These are phyloP conservation scores for Pichia sp. DNA, from an alignment of 1,139 yeast genomes.

Conservation along the genomic window DNA sequence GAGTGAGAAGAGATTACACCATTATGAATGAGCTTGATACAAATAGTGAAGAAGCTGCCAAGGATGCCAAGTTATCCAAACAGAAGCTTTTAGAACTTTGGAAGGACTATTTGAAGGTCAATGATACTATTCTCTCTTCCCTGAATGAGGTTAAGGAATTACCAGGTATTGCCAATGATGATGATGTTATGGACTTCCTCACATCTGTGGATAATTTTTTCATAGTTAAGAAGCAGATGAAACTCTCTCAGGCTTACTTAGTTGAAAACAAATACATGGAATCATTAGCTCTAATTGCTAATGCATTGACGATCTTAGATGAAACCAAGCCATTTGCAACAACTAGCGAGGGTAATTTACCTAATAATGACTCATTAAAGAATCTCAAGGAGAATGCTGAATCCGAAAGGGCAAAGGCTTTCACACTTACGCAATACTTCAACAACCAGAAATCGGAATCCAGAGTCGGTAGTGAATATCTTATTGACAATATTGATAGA, in stretches of 20 bases:
- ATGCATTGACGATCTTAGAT: conserved; percentile 29
- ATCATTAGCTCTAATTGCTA: conserved; percentile 43
- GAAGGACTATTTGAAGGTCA: conserved; percentile 44
- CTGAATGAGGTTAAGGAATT: conserved; percentile 59
- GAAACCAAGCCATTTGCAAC: conserved; percentile 12
- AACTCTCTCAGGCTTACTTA: conserved; percentile 46
- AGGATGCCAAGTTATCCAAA: conserved; percentile 14
- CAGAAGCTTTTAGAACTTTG: conserved; percentile 29
- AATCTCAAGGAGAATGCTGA: conserved; percentile 28
- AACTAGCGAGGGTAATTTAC: conserved; percentile 25
- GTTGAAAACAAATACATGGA: conserved; percentile 40
- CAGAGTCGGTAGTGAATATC: conserved; percentile 11
- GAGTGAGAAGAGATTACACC: conserved; percentile 63
- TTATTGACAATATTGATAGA: conserved; percentile 45
- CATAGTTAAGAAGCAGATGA: conserved; percentile 34
- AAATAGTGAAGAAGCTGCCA: conserved; percentile 1
- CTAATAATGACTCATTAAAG: conserved; percentile 30
- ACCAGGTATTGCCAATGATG: conserved; percentile 90
- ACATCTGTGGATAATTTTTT: conserved; percentile 42
- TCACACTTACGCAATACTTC: conserved; percentile 44
- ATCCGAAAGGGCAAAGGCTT: conserved; percentile 34
- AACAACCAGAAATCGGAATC: conserved; percentile 10
- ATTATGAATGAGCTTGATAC: conserved; percentile 30
- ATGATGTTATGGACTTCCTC: conserved; percentile 51
- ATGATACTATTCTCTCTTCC: conserved; percentile 41